Base-by-base conservation (phyloP, 1,139 yeast species). In the Yamadazyma buinensis region DNA sequence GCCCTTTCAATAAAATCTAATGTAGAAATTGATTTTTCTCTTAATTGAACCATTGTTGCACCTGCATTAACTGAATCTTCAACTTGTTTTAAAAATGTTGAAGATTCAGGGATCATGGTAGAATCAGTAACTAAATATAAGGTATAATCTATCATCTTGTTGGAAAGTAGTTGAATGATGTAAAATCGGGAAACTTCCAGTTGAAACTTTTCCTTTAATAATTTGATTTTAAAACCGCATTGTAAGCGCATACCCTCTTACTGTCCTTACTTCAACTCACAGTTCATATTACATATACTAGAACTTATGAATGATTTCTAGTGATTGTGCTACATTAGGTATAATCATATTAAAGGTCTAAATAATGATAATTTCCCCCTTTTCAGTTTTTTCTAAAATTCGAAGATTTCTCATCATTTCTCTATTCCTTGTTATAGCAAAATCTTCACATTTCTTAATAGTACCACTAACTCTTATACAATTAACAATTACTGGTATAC, bases 381-480 rank as follows among this genome's bases (percentile, higher is more conserved):
- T 15, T 14, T 42, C 43, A 9, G 23, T 12, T 25, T 29, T 38
- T 30, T 41, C 36, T 8, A 31, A 23, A 7, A 27, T 24, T 8
- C 26, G 20, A 2, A 46, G 20, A 23, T 36, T 23, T 28, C 38
- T 41, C 57, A 74, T 60, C 24, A 74, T 46, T 27, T 57, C 56
- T 29, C 55, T 51, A 36, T 67, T 71, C 42, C 73, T 56, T 47
- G 65, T 48, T 41, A 80, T 72, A 0, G 84, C 82, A 41, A 67
- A 76, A 46, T 79, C 73, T 53, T 88, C 95, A 49, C 95, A 75
- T 52, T 87, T 87, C 53, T 81, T 83, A 29, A 92, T 88, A 0
- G 97, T 88, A 0, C 97, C 97, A 49, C 95, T 81, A 0, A 86
- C 80, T 41, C 84, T 82, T 2, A 75, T 61, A 26, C 86, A 80